Base-by-base conservation (phyloP, 345 rosid species). In the Syzygium aromaticum region DNA sequence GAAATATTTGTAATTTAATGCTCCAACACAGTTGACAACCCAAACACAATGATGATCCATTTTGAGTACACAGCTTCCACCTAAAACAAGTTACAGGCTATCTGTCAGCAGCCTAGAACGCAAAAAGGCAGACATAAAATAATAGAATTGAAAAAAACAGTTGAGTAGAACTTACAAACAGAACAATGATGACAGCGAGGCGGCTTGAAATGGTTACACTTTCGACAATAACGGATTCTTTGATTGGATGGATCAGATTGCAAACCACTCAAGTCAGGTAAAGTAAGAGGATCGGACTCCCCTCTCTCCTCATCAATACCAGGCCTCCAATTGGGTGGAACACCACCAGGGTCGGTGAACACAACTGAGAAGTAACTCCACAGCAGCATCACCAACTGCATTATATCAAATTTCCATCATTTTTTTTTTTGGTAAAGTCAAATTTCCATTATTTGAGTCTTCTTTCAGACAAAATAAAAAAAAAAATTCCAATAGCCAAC, bases 11-110 rank as follows among this genome's bases (percentile, higher is more conserved):
- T 96, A 98, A 90, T 96, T 96, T 84, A 94, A 92, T 5, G 98
- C 99, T 51, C 99, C 99, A 53, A 98, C 99, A 87, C 99, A 98
- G 89, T 95, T 96, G 77, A 98, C 99, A 93, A 98, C 99, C 99
- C 99, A 98, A 43, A 98, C 97, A 91, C 99, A 98, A 92, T 98
- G 99, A 88, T 95, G 99, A 83, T 98, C 98, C 99, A 98, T 98
- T 92, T 96, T 98, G 84, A 98, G 94, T 59, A 95, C 94, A 88
- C 99, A 98, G 86, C 97, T 91, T 59, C 96, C 98, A 90, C 99
- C 99, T 98, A 93, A 40, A 89, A 28, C 87, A 67, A 21, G 78
- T 87, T 82, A 61, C 61, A 88, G 73, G 86, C 64, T 82, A 86
- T 61, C 85, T 86, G 84, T 46, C 84, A 38, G 83, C 77, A 84